Conservation (phyloP, 805 yeast species). For the Saturnispora ahearnii region DNA sequence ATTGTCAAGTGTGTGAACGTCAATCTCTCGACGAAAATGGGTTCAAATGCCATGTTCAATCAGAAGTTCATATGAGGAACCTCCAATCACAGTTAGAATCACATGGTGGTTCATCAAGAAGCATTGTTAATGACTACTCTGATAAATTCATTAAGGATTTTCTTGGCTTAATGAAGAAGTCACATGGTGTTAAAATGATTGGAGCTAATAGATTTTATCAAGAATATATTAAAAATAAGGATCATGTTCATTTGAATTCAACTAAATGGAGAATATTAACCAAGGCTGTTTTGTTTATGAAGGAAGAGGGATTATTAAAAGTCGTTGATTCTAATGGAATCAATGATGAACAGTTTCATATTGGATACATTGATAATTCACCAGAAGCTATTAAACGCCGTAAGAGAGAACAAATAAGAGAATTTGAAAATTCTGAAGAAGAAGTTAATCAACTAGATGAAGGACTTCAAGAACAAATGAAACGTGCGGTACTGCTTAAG, state of each 20-base stretch:
- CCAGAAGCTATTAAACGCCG: conserved; percentile 38
- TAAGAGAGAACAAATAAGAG: conserved; percentile 29
- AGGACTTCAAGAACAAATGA: conserved; percentile 38
- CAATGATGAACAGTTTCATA: conserved; percentile 30
- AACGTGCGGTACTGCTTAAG: conserved; percentile 27
- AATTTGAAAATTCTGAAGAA: conserved; percentile 38
- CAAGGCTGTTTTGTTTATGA: conserved; percentile 55
- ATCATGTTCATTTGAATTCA: conserved; percentile 86
- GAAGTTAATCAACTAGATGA: conserved; percentile 10
- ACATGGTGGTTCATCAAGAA: conserved; percentile 28
- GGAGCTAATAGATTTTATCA: conserved; percentile 84
- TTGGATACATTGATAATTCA: conserved; percentile 45
- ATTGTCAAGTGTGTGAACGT: conserved; percentile 85
- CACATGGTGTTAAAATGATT: conserved; percentile 75
- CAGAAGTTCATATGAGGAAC: conserved; percentile 66
- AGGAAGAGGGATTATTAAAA: conserved; percentile 40
- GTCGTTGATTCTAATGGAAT: conserved; percentile 27
- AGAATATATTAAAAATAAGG: conserved; percentile 72
- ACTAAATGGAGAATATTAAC: conserved; percentile 71
- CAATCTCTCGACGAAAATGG: conserved; percentile 97
- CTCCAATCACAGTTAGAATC: conserved; percentile 37
- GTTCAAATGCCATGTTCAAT: conserved; percentile 76
- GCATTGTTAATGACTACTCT: conserved; percentile 47
- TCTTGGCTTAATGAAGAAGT: conserved; percentile 45
- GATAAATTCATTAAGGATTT: conserved; percentile 55